Evolutionary conservation across 192 early-diverging fungal genomes (phyloP), one percentile per base, ranked within the genome.

Genomic region (Podila minutissima): DNA sequence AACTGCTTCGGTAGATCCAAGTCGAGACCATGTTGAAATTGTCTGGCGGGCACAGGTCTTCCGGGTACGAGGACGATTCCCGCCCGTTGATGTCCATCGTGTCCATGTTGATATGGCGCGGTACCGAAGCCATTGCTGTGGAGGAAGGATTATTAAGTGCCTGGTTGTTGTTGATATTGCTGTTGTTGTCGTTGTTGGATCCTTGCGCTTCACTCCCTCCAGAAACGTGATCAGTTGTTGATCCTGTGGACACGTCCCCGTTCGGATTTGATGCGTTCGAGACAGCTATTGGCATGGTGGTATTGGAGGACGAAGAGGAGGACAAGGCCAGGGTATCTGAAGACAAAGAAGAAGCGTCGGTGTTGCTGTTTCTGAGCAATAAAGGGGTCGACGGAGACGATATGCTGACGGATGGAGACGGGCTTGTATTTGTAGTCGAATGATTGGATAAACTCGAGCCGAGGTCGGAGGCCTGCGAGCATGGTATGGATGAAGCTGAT

Each of bases 21-120:
- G 92, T 92, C 37, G 93, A 92, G 24, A 99, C 97, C 95, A 98
- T 97, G 64, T 92, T 93, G 83, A 99, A 97, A 89, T 98, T 98
- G 63, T 95, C 91, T 1, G 96, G 95, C 12, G 97, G 97, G 58
- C 96, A 92, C 22, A 97, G 62, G 9, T 90, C 87, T 72, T 89
- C 88, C n/a, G 89, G 87, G 60, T 85, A 89, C 1, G 82, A 61
- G 3, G 68, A 58, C 0, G 74, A 74, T 41, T 91, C 89, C 28
- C 85, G 84, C 11, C 67, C 67, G 33, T 53, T 64, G 26, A 72
- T 57, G 57, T 81, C 77, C 67, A 66, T 72, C 20, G 28, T 60
- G 32, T 81, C 77, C 66, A 69, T 69, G 2, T 59, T 81, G 46
- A 73, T 65, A 4, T 64, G 51, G 28, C 66, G 19, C 1, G 77